Evolutionary conservation across 2,329 filamentous ascomycete genomes (phyloP).

Genomic region (Pseudogymnoascus sp.): DNA sequence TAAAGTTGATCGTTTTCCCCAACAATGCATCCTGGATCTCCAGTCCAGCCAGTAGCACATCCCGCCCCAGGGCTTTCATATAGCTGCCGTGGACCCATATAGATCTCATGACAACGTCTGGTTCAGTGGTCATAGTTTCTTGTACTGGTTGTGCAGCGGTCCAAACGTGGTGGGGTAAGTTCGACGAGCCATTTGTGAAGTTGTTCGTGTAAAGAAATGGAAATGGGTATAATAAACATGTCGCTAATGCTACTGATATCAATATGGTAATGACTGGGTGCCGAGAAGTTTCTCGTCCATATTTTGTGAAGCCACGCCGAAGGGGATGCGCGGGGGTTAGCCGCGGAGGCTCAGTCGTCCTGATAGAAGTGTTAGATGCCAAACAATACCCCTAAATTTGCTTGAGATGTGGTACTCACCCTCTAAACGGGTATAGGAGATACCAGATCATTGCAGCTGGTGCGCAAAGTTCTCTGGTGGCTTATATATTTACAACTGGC

Average conservation of each 20-base stretch:
- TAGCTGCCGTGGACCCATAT: conserved; percentile 74
- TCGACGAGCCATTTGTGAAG: conserved; percentile 62
- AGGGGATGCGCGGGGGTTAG: conserved; percentile 58
- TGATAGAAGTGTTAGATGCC: conserved; percentile 27
- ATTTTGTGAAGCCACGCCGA: conserved; percentile 55
- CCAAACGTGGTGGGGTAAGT: conserved; percentile 73
- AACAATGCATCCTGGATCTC: conserved; percentile 63
- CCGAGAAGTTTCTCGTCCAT: conserved; percentile 61
- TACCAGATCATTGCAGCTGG: conserved; percentile 58
- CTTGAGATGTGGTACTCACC: conserved; percentile 42
- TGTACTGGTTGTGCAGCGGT: conserved; percentile 61
- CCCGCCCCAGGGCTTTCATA: conserved; percentile 63
- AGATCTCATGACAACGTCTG: conserved; percentile 74
- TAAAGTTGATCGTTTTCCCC: conserved; percentile 49
- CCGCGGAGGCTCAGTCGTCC: conserved; percentile 65
- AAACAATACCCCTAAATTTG: conserved; percentile 12
- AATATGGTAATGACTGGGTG: conserved; percentile 70
- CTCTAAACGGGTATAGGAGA: conserved; percentile 67
- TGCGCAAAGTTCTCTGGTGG: not conserved
- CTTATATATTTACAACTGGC: not conserved
- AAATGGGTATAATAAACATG: conserved; percentile 64
- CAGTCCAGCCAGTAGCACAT: conserved; percentile 58
- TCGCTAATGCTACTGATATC: conserved; percentile 62
- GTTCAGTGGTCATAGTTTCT: conserved; percentile 39
- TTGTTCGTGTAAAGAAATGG: conserved; percentile 67